Conservation (phyloP, 768 basidiomycete genomes). For the Rhodotorula taiwanensis region DNA sequence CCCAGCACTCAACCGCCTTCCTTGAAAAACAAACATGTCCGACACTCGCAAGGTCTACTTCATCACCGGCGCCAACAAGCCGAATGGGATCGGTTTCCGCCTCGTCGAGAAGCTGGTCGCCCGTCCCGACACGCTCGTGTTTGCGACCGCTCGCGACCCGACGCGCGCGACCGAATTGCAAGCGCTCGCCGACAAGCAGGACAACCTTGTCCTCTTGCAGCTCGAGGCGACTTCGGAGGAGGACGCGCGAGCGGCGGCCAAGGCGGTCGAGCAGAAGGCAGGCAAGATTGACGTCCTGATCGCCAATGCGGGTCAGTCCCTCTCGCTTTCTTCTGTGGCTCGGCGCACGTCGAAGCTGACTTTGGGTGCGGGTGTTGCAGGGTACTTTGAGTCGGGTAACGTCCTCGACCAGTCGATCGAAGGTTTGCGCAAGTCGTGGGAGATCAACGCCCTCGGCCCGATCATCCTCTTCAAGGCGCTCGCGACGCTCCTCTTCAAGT, state of each 20-base stretch:
- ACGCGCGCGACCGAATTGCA: constrained; percentile 9
- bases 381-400: background rate
- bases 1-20: too few species aligned
- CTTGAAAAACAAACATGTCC: too few species aligned
- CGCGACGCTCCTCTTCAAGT: constrained; percentile 17
- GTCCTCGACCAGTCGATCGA: background rate
- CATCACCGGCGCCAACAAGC: constrained; percentile 32
- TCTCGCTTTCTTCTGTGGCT: too few species aligned
- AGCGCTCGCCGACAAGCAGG: constrained; percentile 13
- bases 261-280: constrained; percentile 23
- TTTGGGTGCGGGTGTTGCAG: too few species aligned
- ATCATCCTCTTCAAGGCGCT: constrained; percentile 37
- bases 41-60: background rate
- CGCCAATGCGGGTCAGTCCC: constrained; percentile 40
- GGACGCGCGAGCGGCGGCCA: constrained; percentile 23
- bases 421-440: background rate
- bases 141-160: constrained; percentile 33
- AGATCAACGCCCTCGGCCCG: constrained; percentile 36
- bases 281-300: constrained; percentile 38
- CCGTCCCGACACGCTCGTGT: constrained; percentile 26
- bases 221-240: constrained; percentile 25
- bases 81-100: constrained; percentile 25
- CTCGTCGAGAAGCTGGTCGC: constrained; percentile 13
- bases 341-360: too few species aligned
- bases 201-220: constrained; percentile 25